Evolutionary conservation across 345 rosid genomes (phyloP).

Genomic region (Syzygium jambos): DNA sequence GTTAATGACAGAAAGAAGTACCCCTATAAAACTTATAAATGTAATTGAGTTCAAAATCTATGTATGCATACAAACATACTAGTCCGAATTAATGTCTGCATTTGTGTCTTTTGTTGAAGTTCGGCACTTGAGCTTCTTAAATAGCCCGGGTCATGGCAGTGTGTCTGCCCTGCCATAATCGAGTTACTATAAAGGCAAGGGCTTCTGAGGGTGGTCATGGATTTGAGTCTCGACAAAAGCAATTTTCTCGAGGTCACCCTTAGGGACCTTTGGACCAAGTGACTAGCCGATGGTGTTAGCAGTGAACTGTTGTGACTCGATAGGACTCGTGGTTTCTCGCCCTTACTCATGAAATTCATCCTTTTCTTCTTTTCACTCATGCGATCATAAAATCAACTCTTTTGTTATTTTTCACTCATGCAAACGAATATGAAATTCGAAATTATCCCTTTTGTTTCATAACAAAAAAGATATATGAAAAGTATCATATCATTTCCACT

Average conservation of each 20-base stretch:
- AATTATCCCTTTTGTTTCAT: neutral
- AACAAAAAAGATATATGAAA: neutral
- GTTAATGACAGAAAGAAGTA: neutral
- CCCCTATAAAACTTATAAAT: neutral
- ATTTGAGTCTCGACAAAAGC: neutral
- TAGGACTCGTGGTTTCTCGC: neutral
- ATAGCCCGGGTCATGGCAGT: neutral
- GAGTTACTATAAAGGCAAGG: neutral
- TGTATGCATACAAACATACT: neutral
- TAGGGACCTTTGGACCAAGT: neutral
- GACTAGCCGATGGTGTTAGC: neutral
- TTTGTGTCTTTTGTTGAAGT: neutral
- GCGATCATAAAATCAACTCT: neutral
- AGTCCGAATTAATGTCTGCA: neutral
- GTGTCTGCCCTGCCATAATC: neutral
- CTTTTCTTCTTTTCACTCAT: neutral
- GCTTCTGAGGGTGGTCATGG: neutral
- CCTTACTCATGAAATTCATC: neutral
- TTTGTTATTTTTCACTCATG: neutral
- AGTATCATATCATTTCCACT: neutral
- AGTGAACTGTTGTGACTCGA: neutral
- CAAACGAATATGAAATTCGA: neutral
- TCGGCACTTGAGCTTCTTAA: neutral
- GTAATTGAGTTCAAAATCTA: neutral
- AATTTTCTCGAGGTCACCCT: neutral